Evolutionary conservation across 805 yeast species (phyloP), one percentile per base, ranked within the genome.

Genomic region (Komagataella ulmi): DNA sequence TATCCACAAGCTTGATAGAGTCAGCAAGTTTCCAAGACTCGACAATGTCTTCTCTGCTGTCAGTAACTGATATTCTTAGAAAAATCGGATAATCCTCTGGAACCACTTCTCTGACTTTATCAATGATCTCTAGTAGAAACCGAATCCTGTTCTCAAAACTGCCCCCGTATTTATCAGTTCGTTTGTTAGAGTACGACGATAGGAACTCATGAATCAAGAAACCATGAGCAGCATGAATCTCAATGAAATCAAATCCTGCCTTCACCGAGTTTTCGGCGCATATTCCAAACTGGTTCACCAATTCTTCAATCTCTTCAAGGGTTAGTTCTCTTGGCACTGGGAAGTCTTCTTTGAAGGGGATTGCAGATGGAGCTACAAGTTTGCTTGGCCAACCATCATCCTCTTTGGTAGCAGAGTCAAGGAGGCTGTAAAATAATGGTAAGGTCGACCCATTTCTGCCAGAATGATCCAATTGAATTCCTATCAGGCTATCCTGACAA

Each of bases 101-200:
- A 36, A 73, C 64, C 44, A 59, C 70, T 1, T 64, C 53, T 54
- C 69, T 66, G 44, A 79, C 59, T n/a, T 68, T 72, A 47, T 71
- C 75, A 51, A 70, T 61, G 17, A 75, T 59, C 56, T 81, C 83
- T 30, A 74, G 56, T 7, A 73, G 56, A 50, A 81, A 68, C 47
- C 80, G 65, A 7, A 68, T 67, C 55, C 87, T 72, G 63, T 80
- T 80, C 58, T 79, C 85, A 51, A 80, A 67, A 2, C 75, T 65
- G 5, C 86, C 86, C 48, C 87, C 88, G 56, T 80, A 83, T 55
- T 74, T 69, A 59, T 83, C 88, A 1, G 75, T 74, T 59, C 88
- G 72, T 53, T 67, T 61, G 63, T 83, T 81, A 24, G 75, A 63
- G 46, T 60, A 56, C 1, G 66, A 63, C 40, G 76, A 71, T 51